phyloP scores from a whole-genome alignment of 108 stramenopile genomes.

The Skeletonema costatum region DNA sequence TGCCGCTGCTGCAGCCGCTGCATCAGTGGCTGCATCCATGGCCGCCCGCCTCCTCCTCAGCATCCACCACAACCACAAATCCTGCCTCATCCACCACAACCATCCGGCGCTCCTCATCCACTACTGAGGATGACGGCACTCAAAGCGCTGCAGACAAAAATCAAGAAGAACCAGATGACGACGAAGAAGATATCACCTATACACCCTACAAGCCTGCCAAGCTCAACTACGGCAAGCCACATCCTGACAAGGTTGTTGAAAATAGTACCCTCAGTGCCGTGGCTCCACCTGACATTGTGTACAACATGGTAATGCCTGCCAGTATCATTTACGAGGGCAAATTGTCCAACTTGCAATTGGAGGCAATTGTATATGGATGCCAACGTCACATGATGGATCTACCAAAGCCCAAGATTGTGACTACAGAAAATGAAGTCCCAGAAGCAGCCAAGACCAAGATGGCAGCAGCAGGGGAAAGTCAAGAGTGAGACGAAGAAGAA shows the following conservation, averaged over 20 bases:
- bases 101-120: background rate
- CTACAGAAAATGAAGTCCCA: background rate
- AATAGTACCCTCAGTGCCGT: constrained; percentile 32
- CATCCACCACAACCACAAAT: background rate
- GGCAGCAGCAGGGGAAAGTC: background rate
- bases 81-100: background rate
- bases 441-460: background rate
- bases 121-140: background rate
- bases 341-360: constrained; percentile 47
- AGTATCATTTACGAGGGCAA: constrained; percentile 42
- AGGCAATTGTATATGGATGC: constrained; percentile 50
- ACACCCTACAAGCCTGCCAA: constrained; percentile 28
- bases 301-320: constrained; percentile 39
- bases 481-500: background rate
- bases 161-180: constrained; percentile 15
- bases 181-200: constrained; percentile 32
- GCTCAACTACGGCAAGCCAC: constrained; percentile 13
- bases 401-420: background rate
- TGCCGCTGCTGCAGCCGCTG: background rate
- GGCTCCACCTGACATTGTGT: constrained; percentile 28
- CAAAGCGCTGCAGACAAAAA: no score
- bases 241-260: constrained; percentile 48
- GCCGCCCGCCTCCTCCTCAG: background rate
- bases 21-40: background rate
- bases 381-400: constrained; percentile 36